These are phyloP conservation scores for Phragmites australis DNA, from an alignment of 176 grass and related monocot species.

Conservation along the genomic window DNA sequence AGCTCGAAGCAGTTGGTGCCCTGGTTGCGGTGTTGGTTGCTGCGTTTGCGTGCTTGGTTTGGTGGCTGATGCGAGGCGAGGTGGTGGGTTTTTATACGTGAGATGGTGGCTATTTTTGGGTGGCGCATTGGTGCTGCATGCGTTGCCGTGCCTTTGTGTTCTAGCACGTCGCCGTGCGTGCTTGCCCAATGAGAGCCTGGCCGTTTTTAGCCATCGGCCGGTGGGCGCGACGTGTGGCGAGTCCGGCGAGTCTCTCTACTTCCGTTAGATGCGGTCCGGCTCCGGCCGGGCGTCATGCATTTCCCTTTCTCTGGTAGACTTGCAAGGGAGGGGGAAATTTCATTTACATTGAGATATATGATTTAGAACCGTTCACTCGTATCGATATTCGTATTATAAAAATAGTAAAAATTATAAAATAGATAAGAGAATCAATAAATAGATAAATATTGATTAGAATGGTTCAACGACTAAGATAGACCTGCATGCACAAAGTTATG, in stretches of 20 bases:
- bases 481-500: too few species aligned
- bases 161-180: neutral
- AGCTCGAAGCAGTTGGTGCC: neutral
- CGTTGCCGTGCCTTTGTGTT: neutral
- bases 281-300: neutral
- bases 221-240: neutral
- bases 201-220: neutral
- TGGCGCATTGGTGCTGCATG: neutral
- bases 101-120: neutral
- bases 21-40: neutral
- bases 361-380: too few species aligned
- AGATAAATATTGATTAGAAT: too few species aligned
- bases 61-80: neutral
- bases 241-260: neutral
- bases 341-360: too few species aligned
- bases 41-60: neutral
- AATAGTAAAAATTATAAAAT: too few species aligned
- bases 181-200: neutral
- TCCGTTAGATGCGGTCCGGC: neutral
- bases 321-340: too few species aligned
- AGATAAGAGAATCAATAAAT: too few species aligned
- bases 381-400: too few species aligned
- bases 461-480: too few species aligned
- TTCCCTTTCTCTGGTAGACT: too few species aligned
- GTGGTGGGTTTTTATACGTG: neutral